These are phyloP conservation scores for Arachis monticola DNA, from an alignment of 331 rosid genomes.

Conservation along the genomic window DNA sequence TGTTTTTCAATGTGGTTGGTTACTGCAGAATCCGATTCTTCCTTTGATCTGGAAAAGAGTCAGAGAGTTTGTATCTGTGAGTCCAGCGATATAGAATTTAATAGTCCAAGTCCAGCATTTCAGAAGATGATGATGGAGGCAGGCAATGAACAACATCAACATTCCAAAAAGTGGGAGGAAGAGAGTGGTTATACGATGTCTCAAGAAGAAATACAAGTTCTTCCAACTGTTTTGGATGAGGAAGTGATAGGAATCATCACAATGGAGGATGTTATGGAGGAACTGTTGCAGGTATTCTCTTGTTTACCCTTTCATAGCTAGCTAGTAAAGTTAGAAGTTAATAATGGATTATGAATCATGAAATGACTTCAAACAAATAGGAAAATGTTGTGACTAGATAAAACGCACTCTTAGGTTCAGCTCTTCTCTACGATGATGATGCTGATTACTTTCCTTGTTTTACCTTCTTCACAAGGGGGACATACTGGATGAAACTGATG, in stretches of 20 bases:
- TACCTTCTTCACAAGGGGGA: slow-evolving; percentile 54
- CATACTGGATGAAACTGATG: slow-evolving; percentile 87
- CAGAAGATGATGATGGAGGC: slow-evolving; percentile 41
- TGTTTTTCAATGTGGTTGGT: background rate
- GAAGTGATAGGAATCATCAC: slow-evolving; percentile 73
- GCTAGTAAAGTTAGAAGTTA: too few relatives aligned
- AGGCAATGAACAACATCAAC: slow-evolving; percentile 31
- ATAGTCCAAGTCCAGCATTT: slow-evolving; percentile 37
- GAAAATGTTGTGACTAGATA: background rate
- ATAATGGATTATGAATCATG: too few relatives aligned
- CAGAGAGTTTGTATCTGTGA: slow-evolving; percentile 36
- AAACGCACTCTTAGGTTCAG: background rate
- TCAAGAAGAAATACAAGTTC: slow-evolving; percentile 41
- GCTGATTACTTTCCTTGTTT: slow-evolving; percentile 26
- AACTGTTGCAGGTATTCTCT: slow-evolving; percentile 61
- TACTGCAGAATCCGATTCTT: slow-evolving; percentile 43
- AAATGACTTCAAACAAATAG: too few relatives aligned
- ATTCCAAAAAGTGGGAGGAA: slow-evolving; percentile 26
- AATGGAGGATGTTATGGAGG: slow-evolving; percentile 84
- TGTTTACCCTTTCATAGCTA: background rate
- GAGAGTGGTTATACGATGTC: slow-evolving; percentile 38
- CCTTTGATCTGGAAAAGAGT: slow-evolving; percentile 39
- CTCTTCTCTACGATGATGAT: slow-evolving; percentile 3
- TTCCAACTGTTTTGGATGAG: slow-evolving; percentile 45
- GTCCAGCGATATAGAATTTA: slow-evolving; percentile 43